Conservation (phyloP, 164 flowering plant species). For the Sedum album region DNA sequence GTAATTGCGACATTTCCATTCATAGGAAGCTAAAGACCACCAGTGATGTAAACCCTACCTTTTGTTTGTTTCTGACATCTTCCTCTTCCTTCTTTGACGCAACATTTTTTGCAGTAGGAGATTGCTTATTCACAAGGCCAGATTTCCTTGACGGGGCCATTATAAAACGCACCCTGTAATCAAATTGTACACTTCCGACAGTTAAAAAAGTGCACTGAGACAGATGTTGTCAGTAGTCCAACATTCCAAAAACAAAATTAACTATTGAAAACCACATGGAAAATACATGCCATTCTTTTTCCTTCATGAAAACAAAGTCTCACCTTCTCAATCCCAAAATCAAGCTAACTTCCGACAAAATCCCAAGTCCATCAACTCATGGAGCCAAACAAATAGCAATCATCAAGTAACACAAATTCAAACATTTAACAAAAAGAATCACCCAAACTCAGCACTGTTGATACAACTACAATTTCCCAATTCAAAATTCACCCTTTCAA, state of each 20-base stretch:
- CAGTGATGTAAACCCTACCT: not conserved
- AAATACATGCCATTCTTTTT: not conserved
- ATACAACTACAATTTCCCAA: not conserved
- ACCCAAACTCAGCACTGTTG: not conserved
- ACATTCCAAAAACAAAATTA: no score
- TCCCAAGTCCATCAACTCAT: not conserved
- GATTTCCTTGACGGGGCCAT: constrained; percentile 5
- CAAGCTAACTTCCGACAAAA: not conserved
- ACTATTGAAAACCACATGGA: no score
- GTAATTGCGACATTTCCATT: not conserved
- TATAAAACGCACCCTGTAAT: not conserved
- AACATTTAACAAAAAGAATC: not conserved
- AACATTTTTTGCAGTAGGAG: not conserved
- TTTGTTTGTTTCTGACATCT: not conserved
- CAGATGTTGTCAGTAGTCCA: no score
- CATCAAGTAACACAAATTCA: not conserved
- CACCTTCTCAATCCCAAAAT: not conserved
- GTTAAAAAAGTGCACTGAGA: no score
- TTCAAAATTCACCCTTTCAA: constrained; percentile 1
- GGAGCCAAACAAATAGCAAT: not conserved
- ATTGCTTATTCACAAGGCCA: not conserved
- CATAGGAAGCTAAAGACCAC: not conserved
- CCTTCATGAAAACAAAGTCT: no score
- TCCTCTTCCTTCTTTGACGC: constrained; percentile 1
- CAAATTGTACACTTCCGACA: not conserved